phyloP scores from a whole-genome alignment of 75 land plant genomes.

The Chamaecyparis obtusa region DNA sequence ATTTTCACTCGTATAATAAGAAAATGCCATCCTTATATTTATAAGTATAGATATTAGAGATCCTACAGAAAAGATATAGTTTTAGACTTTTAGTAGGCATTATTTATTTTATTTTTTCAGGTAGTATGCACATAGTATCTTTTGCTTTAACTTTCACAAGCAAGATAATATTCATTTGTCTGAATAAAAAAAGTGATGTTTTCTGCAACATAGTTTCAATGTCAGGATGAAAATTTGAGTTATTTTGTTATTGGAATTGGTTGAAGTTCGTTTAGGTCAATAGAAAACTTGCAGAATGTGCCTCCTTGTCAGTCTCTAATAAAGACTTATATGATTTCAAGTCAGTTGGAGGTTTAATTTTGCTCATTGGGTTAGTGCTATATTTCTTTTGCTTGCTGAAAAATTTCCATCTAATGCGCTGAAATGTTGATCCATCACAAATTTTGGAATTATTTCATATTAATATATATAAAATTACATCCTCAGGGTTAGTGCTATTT shows the following conservation, averaged over 20 bases:
- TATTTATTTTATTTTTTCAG: not conserved
- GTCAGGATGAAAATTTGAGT: not conserved
- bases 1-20: not conserved
- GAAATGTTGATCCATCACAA: too few species aligned
- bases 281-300: not conserved
- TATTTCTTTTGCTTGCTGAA: not conserved
- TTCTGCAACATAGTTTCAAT: not conserved
- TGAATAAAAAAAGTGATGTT: not conserved
- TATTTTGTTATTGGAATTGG: not conserved
- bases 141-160: not conserved
- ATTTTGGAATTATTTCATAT: too few species aligned
- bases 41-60: not conserved
- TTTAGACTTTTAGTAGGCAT: not conserved
- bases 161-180: not conserved
- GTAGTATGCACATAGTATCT: not conserved
- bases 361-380: not conserved
- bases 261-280: not conserved
- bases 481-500: too few species aligned
- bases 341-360: not conserved
- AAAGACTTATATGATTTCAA: not conserved
- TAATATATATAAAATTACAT: too few species aligned
- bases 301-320: not conserved
- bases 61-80: not conserved
- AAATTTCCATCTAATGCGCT: not conserved
- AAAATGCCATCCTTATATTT: not conserved